Conservation (phyloP, 2,329 filamentous ascomycete genomes). For the Calycina marina region DNA sequence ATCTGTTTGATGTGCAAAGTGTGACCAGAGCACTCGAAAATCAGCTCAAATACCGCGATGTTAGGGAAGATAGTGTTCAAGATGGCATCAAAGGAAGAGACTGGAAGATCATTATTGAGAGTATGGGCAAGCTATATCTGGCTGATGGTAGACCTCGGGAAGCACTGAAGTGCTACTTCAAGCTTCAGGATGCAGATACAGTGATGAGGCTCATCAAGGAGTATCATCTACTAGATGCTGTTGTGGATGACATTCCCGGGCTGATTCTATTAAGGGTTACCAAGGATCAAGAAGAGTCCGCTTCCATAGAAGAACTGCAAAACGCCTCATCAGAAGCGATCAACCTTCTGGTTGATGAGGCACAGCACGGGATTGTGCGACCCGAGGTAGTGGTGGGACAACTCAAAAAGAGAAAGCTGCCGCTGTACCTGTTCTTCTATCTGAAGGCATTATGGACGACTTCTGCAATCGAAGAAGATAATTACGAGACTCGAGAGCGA, state of each 20-base stretch:
- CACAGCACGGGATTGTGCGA: conserved; percentile 72
- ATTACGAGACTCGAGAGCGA: conserved; percentile 38
- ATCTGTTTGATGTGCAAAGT: conserved; percentile 66
- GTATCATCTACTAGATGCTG: conserved; percentile 76
- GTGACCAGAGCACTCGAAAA: conserved; percentile 70
- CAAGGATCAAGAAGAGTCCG: conserved; percentile 48
- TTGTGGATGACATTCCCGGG: conserved; percentile 78
- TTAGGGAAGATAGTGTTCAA: conserved; percentile 62
- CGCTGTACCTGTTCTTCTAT: conserved; percentile 83
- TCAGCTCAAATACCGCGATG: conserved; percentile 62
- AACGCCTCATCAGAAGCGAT: conserved; percentile 73
- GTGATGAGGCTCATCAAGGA: conserved; percentile 78
- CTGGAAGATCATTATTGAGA: conserved; percentile 81
- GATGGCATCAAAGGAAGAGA: conserved; percentile 60
- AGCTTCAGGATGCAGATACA: conserved; percentile 79
- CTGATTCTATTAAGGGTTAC: conserved; percentile 81
- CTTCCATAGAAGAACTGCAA: conserved; percentile 57
- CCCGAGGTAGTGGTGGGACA: conserved; percentile 68
- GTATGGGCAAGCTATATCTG: conserved; percentile 71
- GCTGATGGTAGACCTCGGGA: conserved; percentile 69
- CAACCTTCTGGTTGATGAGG: conserved; percentile 76
- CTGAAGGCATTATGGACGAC: conserved; percentile 75
- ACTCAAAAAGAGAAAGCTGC: conserved; percentile 49
- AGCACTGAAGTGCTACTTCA: conserved; percentile 78
- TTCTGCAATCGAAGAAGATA: conserved; percentile 42